Percentiles rank a stretch among this genome's conserved stretches.
phyloP scores from a whole-genome alignment of 345 rosid genomes.

The Syzygium grande region DNA sequence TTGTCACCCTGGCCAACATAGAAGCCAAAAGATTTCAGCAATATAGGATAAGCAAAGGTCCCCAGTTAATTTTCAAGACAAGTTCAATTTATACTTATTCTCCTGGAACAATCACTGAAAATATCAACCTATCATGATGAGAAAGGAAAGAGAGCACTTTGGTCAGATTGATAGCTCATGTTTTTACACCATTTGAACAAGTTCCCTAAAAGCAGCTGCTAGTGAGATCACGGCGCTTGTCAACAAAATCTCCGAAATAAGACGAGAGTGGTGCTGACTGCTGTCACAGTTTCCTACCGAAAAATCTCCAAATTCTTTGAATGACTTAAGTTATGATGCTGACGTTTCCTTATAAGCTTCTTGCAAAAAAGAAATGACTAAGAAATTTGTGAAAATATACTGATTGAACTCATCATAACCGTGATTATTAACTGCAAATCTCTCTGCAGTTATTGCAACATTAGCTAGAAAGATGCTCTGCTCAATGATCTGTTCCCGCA shows the following conservation, averaged over 20 bases:
- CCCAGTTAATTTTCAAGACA: background rate
- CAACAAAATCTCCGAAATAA: background rate
- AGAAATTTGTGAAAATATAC: background rate
- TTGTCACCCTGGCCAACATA: constrained; percentile 63
- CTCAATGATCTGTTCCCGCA: background rate
- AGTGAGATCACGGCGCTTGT: background rate
- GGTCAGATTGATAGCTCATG: background rate
- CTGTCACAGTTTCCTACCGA: background rate
- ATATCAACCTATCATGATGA: background rate
- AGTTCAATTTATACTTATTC: background rate
- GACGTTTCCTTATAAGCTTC: background rate
- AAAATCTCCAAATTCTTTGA: background rate
- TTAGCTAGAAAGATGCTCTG: background rate
- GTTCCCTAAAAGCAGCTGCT: background rate
- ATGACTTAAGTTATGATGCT: background rate
- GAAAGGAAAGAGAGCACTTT: background rate
- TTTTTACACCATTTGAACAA: background rate
- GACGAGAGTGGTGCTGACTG: background rate
- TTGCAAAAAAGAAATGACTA: background rate
- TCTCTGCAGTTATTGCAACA: background rate
- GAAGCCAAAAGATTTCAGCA: background rate
- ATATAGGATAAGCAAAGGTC: background rate
- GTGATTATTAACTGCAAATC: background rate
- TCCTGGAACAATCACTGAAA: background rate
- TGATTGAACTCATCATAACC: background rate